Evolutionary conservation across 2,329 filamentous ascomycete species (phyloP).

Genomic region (Epichloe hybrida): DNA sequence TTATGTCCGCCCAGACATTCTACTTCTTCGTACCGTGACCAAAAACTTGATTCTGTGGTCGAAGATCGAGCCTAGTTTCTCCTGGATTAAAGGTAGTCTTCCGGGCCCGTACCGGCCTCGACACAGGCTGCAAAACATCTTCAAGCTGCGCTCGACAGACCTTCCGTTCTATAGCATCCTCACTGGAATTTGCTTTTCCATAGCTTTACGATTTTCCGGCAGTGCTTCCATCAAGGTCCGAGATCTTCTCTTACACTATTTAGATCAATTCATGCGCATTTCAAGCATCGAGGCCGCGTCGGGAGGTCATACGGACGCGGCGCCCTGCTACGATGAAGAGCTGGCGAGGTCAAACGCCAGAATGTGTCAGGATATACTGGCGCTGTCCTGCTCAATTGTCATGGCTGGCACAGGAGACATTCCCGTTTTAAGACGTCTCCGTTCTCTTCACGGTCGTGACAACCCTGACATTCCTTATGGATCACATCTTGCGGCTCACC

Average conservation of each 20-base stretch:
- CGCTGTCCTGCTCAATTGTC: conserved; percentile 69
- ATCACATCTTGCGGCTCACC: conserved; percentile 82
- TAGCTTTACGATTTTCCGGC: conserved; percentile 62
- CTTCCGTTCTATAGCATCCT: conserved; percentile 89
- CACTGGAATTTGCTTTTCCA: conserved; percentile 72
- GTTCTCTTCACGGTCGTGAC: conserved; percentile 75
- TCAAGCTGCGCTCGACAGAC: conserved; percentile 61
- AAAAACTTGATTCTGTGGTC: conserved; percentile 92
- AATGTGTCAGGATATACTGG: conserved; percentile 82
- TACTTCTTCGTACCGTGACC: conserved; percentile 78
- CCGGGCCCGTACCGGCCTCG: conserved; percentile 54
- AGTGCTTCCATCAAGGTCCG: conserved; percentile 58
- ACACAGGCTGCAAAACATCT: conserved; percentile 45
- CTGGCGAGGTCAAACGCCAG: conserved; percentile 70
- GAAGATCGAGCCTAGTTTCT: conserved; percentile 55
- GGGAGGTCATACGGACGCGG: conserved; percentile 15
- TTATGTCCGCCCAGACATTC: conserved; percentile 85
- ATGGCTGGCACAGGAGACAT: conserved; percentile 96
- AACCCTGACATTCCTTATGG: conserved; percentile 80
- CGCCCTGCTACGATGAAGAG: conserved; percentile 62
- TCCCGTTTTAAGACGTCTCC: conserved; percentile 67
- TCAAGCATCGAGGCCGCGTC: conserved; percentile 39
- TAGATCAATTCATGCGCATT: conserved; percentile 76
- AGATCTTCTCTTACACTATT: conserved; percentile 68
- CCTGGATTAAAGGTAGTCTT: conserved; percentile 65